These are phyloP conservation scores for Apium graveolens DNA, from an alignment of 129 eudicot genomes.

Conservation along the genomic window DNA sequence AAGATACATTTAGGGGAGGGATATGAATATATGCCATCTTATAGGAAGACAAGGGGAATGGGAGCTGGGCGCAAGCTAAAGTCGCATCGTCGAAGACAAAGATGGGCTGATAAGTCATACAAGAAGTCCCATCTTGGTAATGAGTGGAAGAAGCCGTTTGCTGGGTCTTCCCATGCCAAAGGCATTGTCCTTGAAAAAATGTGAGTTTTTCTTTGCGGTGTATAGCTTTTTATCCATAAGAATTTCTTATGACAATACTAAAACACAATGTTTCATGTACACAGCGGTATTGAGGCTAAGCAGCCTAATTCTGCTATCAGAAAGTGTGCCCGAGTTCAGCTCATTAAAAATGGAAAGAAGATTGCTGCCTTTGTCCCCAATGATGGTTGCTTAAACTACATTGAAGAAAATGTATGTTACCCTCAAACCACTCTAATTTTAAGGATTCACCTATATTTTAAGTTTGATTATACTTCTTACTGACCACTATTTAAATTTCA, in stretches of 20 bases:
- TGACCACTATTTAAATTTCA: not conserved
- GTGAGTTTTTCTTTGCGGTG: slow-evolving; percentile 6
- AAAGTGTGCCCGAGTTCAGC: slow-evolving; percentile 64
- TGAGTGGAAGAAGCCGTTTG: slow-evolving; percentile 72
- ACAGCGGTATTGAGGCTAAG: slow-evolving; percentile 65
- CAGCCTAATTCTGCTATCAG: slow-evolving; percentile 74
- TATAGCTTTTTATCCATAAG: too few relatives aligned
- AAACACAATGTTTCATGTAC: not conserved
- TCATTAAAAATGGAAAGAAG: slow-evolving; percentile 64
- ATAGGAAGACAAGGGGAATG: slow-evolving; percentile 59
- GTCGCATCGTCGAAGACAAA: slow-evolving; percentile 55
- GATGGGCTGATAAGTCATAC: slow-evolving; percentile 69
- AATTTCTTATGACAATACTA: not conserved
- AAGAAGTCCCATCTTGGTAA: slow-evolving; percentile 71
- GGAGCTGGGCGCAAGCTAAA: slow-evolving; percentile 75
- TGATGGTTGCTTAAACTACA: slow-evolving; percentile 64
- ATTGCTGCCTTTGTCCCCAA: slow-evolving; percentile 71
- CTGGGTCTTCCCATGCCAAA: slow-evolving; percentile 67
- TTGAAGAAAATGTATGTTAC: slow-evolving; percentile 54
- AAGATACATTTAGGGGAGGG: not conserved
- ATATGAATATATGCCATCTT: not conserved
- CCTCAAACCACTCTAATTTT: not conserved
- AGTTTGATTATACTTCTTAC: not conserved
- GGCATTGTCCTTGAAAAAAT: slow-evolving; percentile 69
- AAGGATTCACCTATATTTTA: not conserved